Conservation (phyloP, 345 rosid species). For the Eucalyptus microcorys region DNA sequence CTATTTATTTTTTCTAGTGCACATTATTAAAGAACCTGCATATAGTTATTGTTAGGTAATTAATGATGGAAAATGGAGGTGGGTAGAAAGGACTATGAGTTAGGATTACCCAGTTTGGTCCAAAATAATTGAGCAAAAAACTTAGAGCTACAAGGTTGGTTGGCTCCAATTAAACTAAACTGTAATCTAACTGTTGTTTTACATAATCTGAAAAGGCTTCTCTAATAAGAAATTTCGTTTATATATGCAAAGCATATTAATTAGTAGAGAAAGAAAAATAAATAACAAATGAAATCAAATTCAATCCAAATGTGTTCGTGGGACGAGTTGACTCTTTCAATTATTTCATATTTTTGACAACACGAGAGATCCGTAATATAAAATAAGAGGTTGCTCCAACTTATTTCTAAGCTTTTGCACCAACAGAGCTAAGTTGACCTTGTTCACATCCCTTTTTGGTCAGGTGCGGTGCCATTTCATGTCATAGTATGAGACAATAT, state of each 20-base stretch:
- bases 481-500: neutral
- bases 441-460: neutral
- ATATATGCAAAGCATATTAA: neutral
- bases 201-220: neutral
- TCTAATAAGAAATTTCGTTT: neutral
- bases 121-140: too few relatives aligned
- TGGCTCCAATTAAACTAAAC: neutral
- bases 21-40: neutral
- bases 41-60: neutral
- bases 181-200: neutral
- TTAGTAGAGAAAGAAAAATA: neutral
- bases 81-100: neutral
- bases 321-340: neutral
- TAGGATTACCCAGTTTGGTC: neutral
- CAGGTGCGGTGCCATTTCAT: neutral
- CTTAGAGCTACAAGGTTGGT: neutral
- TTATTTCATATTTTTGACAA: neutral
- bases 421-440: neutral
- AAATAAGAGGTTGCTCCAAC: neutral
- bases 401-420: neutral
- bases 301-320: neutral
- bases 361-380: neutral
- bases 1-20: neutral
- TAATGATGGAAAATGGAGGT: neutral
- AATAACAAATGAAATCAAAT: neutral